phyloP scores from a whole-genome alignment of 176 grass and related monocot species.

The Avena insularis region DNA sequence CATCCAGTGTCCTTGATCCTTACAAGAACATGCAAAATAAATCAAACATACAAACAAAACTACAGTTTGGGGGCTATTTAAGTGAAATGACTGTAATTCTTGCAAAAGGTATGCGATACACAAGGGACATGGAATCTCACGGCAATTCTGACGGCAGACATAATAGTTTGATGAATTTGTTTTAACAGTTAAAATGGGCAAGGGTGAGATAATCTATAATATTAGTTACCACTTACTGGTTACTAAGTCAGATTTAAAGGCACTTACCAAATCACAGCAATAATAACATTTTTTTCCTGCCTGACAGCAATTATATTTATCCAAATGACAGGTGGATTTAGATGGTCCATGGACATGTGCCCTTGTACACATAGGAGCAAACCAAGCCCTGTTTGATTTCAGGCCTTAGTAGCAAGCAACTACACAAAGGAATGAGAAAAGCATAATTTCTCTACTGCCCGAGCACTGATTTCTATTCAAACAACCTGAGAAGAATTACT shows the following conservation, averaged over 20 bases:
- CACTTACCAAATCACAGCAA: background rate
- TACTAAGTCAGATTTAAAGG: conserved; percentile 10
- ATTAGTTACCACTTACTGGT: background rate
- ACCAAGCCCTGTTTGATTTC: background rate
- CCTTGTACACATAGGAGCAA: background rate
- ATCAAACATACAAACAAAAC: background rate
- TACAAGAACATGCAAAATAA: conserved; percentile 1
- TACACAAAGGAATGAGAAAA: background rate
- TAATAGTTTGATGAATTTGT: background rate
- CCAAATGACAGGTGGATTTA: background rate
- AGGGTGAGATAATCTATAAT: background rate
- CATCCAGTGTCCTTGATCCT: background rate
- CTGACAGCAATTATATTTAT: background rate
- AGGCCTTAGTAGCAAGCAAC: background rate
- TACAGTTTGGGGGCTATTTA: background rate
- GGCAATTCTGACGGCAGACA: background rate
- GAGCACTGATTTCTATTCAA: background rate
- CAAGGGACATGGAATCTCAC: background rate
- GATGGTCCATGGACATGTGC: background rate
- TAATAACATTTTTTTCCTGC: background rate
- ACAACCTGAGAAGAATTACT: background rate
- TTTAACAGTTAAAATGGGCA: background rate
- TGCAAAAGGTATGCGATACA: background rate
- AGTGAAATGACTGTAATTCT: background rate
- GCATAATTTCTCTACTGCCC: background rate